These are phyloP conservation scores for Hamiltosporidium tvaerminnensis DNA, from an alignment of 371 early-diverging fungal genomes.

Conservation along the genomic window DNA sequence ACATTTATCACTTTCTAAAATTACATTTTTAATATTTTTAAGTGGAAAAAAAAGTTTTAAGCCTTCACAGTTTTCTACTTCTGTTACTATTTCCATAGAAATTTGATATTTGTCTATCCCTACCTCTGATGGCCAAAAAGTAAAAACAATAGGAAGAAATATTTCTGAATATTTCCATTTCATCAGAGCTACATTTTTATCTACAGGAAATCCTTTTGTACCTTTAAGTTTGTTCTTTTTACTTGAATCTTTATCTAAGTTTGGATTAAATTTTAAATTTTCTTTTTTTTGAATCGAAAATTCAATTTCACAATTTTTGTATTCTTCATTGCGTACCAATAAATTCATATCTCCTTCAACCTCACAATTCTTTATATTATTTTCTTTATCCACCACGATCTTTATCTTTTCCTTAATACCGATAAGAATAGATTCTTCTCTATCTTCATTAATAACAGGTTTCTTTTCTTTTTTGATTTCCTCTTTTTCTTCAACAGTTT, in stretches of 20 bases:
- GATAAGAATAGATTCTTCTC: conserved; percentile 21
- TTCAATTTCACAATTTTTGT: conserved; percentile 22
- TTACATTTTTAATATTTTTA: conserved; percentile 14
- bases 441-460: conserved; percentile 6
- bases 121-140: conserved; percentile 39
- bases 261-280: conserved; percentile 38
- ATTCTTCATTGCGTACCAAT: conserved; percentile 34
- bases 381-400: conserved; percentile 39
- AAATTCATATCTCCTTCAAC: conserved; percentile 38
- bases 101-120: conserved; percentile 18
- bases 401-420: conserved; percentile 40
- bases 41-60: conserved; percentile 22
- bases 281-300: conserved; percentile 6
- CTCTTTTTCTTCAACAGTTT: not conserved
- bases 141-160: conserved; percentile 26
- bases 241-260: conserved; percentile 28
- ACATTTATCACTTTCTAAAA: conserved; percentile 4
- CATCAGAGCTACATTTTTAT: conserved; percentile 44
- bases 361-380: conserved; percentile 20
- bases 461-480: conserved; percentile 4
- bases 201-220: conserved; percentile 31
- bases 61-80: conserved; percentile 15
- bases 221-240: conserved; percentile 19
- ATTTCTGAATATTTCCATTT: conserved; percentile 35
- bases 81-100: conserved; percentile 25